Conservation (phyloP, 2,329 filamentous ascomycete species). For the Hymenoscyphus occultus region DNA sequence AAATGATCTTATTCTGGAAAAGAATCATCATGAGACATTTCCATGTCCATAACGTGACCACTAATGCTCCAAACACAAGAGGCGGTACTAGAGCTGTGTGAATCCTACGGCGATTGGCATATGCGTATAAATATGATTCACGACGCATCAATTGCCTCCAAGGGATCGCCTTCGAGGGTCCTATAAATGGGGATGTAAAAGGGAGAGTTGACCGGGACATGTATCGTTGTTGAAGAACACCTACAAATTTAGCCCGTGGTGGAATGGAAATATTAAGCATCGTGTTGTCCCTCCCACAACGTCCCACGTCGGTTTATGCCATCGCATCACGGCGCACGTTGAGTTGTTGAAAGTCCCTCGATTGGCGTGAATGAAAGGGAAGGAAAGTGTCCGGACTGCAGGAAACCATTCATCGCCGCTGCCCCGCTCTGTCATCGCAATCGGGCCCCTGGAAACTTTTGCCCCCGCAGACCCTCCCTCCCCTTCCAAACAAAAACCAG, state of each 20-base stretch:
- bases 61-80: constrained; percentile 61
- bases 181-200: not conserved
- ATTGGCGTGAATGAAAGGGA: constrained; percentile 12
- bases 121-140: not conserved
- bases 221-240: not conserved
- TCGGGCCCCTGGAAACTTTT: constrained; percentile 5
- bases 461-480: constrained; percentile 3
- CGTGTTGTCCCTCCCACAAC: constrained; percentile 4
- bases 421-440: constrained; percentile 5
- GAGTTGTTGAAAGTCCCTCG: constrained; percentile 14
- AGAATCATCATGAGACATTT: constrained; percentile 72
- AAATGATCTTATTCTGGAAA: constrained; percentile 80
- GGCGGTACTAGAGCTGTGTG: constrained; percentile 46
- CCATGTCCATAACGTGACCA: constrained; percentile 62
- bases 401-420: constrained; percentile 7
- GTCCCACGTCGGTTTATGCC: constrained; percentile 5
- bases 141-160: constrained; percentile 5
- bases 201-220: not conserved
- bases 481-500: constrained; percentile 5
- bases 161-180: not conserved
- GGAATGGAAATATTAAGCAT: constrained; percentile 20
- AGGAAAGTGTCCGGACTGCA: not conserved
- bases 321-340: constrained; percentile 16
- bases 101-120: constrained; percentile 20
- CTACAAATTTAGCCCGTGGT: constrained; percentile 7